phyloP scores from a whole-genome alignment of 2,329 filamentous ascomycete genomes.

The Pestalotiopsis sp. region DNA sequence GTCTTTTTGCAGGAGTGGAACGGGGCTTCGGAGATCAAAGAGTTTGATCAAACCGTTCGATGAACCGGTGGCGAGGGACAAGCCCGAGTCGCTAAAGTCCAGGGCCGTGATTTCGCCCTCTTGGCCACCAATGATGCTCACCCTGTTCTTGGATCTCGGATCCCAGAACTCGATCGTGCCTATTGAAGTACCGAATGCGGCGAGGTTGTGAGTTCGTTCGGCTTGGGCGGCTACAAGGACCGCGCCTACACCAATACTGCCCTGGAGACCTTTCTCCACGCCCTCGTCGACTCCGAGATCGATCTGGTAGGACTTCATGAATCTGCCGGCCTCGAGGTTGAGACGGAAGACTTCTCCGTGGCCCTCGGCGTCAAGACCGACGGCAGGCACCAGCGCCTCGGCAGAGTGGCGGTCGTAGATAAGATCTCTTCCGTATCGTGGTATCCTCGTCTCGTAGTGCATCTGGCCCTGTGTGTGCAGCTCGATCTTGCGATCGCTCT shows the following conservation, averaged over 20 bases:
- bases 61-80: constrained; percentile 86
- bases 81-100: constrained; percentile 80
- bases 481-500: constrained; percentile 87
- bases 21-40: constrained; percentile 88
- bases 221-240: constrained; percentile 89
- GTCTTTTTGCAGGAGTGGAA: constrained; percentile 86
- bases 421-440: constrained; percentile 88
- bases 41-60: constrained; percentile 85
- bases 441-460: constrained; percentile 87
- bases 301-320: constrained; percentile 91
- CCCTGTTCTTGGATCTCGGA: constrained; percentile 77
- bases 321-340: constrained; percentile 88
- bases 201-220: constrained; percentile 84
- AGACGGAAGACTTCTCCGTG: constrained; percentile 90
- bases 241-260: constrained; percentile 80
- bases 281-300: constrained; percentile 86
- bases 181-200: constrained; percentile 90
- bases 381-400: constrained; percentile 84
- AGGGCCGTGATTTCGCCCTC: constrained; percentile 82
- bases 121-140: constrained; percentile 73
- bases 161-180: constrained; percentile 99
- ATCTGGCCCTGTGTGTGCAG: constrained; percentile 89
- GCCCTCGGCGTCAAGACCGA: constrained; percentile 83
- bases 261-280: constrained; percentile 75
- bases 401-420: constrained; percentile 81